Base-by-base conservation (phyloP, 768 basidiomycete genomes). In the Trametes villosa region DNA sequence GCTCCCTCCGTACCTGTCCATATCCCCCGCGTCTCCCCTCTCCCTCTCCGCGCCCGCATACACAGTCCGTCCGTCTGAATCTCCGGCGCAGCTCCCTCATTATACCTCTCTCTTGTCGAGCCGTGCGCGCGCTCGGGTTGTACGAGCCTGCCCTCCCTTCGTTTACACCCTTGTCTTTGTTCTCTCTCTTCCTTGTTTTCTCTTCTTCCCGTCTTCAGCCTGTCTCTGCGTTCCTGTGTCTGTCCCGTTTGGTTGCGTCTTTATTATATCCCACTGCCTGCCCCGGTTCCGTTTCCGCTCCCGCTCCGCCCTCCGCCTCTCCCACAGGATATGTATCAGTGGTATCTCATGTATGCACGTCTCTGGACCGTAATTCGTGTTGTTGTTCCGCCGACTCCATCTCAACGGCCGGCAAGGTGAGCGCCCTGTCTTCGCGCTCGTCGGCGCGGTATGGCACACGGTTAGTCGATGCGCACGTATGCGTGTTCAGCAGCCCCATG, bases 281-380 rank as follows among this genome's bases (percentile, higher is more conserved):
- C 27, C 34, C 26, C n/a, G 31, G 27, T 42, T 15, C 34, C 53
- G 17, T 33, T 44, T 29, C 31, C 40, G 33, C 9, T 40, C 6
- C 15, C 27, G 6, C 13, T n/a, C 49, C n/a, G 17, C 20, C 40
- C 36, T 47, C 17, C 45, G 31, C 50, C n/a, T 22, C 24, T 46
- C 52, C 33, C 42, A 20, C 62, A 63, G 62, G 62, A 63, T 63
- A 58, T 63, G 62, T 63, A 63, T 63, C 57, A 63, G 52, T 63
- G 62, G 57, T 63, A 58, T 55, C 56, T 58, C 57, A 63, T 63
- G 62, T 63, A 63, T 63, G 62, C 62, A 63, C 55, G 46, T 53
- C 57, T 56, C 56, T 53, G 55, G 61, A 62, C 56, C 56, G 47
- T 62, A 57, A 57, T 62, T 22, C 33, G 60, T 57, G 55, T 62